These are phyloP conservation scores for Potentilla sterilis DNA, from an alignment of 306 rosid genomes.

Conservation along the genomic window DNA sequence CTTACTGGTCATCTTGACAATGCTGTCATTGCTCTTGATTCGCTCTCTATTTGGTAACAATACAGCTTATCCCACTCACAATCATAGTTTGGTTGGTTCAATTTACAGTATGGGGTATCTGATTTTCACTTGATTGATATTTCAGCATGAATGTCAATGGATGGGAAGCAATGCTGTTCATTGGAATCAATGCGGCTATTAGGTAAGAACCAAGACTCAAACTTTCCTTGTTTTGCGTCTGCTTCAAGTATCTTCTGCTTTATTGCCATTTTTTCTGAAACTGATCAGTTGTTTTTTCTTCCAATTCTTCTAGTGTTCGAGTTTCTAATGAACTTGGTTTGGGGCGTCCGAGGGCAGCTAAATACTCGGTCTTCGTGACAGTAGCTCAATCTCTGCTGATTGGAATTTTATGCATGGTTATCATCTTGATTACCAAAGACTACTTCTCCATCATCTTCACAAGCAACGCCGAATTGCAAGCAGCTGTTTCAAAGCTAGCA, in stretches of 20 bases:
- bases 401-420: slow-evolving; percentile 53
- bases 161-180: slow-evolving; percentile 74
- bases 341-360: slow-evolving; percentile 73
- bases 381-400: slow-evolving; percentile 63
- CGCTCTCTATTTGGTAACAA: slow-evolving; percentile 80
- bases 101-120: background rate
- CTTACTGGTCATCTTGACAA: slow-evolving; percentile 75
- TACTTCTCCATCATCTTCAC: slow-evolving; percentile 63
- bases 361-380: slow-evolving; percentile 67
- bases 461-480: slow-evolving; percentile 40
- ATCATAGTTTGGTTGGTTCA: background rate
- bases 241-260: background rate
- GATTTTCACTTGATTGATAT: slow-evolving; percentile 8
- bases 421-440: slow-evolving; percentile 49
- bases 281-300: slow-evolving; percentile 3
- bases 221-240: background rate
- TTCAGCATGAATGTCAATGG: slow-evolving; percentile 76
- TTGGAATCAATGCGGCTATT: slow-evolving; percentile 88
- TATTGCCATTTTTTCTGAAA: too few relatives aligned
- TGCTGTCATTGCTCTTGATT: slow-evolving; percentile 70
- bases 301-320: slow-evolving; percentile 39
- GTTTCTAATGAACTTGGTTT: slow-evolving; percentile 74
- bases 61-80: background rate
- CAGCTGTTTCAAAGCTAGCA: slow-evolving; percentile 57
- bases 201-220: slow-evolving; percentile 42